A percentile compares a stretch with the other conserved stretches of the same genome.
phyloP scores from a whole-genome alignment of 2,329 filamentous ascomycete species.

The Nemania sp. region DNA sequence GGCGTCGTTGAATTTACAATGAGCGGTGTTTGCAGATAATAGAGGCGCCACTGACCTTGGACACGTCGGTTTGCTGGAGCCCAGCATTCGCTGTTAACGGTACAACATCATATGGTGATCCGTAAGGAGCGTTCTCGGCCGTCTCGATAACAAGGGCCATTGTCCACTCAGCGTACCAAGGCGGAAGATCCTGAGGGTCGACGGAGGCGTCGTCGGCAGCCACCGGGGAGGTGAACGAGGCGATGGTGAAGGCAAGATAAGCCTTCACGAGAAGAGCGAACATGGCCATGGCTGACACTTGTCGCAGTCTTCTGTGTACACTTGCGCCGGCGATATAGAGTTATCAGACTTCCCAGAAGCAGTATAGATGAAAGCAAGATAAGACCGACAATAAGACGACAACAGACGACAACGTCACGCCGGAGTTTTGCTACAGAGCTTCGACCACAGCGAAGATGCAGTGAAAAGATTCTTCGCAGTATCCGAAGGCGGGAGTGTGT shows the following conservation, averaged over 20 bases:
- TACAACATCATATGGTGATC: conserved; percentile 30
- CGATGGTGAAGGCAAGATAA: conserved; percentile 36
- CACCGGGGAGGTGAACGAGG: conserved; percentile 39
- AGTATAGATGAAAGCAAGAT: not conserved
- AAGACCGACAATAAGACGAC: not conserved
- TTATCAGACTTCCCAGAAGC: conserved; percentile 6
- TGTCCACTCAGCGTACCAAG: conserved; percentile 21
- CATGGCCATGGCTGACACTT: conserved; percentile 46
- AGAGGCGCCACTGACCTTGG: conserved; percentile 15
- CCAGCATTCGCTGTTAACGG: conserved; percentile 37
- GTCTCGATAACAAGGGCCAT: conserved; percentile 32
- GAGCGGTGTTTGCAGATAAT: no score
- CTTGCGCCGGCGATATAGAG: conserved; percentile 28
- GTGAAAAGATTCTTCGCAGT: not conserved
- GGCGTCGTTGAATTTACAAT: not conserved
- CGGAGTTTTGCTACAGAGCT: no score
- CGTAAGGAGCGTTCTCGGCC: conserved; percentile 17
- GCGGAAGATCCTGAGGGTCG: conserved; percentile 25
- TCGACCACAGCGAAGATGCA: not conserved
- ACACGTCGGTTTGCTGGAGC: conserved; percentile 29
- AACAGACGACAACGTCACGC: no score
- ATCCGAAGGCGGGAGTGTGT: no score
- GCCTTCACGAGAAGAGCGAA: conserved; percentile 39
- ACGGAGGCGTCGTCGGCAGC: conserved; percentile 41
- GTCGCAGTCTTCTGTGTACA: conserved; percentile 18